Conservation (phyloP, 768 basidiomycete genomes). For the Boletus patriciae region DNA sequence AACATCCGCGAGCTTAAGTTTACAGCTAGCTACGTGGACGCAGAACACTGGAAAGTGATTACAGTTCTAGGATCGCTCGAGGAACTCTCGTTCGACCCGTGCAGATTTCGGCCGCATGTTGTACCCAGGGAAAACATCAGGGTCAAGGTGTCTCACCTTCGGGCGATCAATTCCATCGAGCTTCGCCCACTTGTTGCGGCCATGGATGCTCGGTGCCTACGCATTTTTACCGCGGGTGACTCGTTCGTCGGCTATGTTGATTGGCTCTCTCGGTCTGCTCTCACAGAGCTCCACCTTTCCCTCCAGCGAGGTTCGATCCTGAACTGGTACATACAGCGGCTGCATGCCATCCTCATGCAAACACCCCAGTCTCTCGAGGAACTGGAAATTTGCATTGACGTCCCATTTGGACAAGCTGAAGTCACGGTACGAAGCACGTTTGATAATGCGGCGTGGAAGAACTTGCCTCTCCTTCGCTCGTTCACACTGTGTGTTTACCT, state of each 20-base stretch:
- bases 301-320: no score
- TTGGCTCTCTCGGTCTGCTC: neutral
- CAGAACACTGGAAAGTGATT: slow-evolving; percentile 16
- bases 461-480: slow-evolving; percentile 1
- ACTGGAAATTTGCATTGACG: neutral
- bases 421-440: neutral
- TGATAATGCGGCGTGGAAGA: neutral
- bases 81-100: slow-evolving; percentile 9
- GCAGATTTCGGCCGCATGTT: neutral
- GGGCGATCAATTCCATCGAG: neutral
- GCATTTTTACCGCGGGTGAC: neutral
- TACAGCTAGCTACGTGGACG: slow-evolving; percentile 5
- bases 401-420: neutral
- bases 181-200: neutral
- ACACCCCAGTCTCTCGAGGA: neutral
- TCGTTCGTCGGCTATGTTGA: neutral
- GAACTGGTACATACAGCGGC: neutral
- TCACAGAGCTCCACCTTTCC: slow-evolving; percentile 4
- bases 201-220: slow-evolving; percentile 1
- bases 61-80: slow-evolving; percentile 14
- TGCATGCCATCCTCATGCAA: neutral
- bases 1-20: slow-evolving; percentile 19
- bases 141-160: slow-evolving; percentile 9
- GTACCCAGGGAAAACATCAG: neutral
- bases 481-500: neutral